A percentile compares a stretch with the other conserved stretches of the same genome.
Evolutionary conservation across 345 rosid genomes (phyloP).

Genomic region (Euphorbia pulcherrima): DNA sequence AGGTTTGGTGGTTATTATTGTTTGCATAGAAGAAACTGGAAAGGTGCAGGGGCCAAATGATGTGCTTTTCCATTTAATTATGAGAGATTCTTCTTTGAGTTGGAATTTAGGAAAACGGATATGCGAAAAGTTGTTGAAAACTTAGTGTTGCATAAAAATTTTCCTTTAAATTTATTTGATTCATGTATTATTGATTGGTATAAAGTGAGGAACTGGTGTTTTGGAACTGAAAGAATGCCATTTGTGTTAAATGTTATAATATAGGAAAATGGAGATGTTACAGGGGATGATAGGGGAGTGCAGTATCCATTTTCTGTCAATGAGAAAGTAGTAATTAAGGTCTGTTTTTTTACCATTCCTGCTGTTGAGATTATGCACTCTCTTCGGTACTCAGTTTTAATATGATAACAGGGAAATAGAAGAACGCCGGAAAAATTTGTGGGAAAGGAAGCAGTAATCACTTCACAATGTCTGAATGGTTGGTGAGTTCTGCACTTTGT

Average conservation of each 20-base stretch:
- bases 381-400: conserved; percentile 9
- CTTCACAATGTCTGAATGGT: conserved; percentile 98
- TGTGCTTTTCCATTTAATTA: background rate
- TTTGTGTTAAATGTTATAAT: conserved; percentile 14
- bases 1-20: background rate
- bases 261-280: conserved; percentile 75
- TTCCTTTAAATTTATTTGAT: background rate
- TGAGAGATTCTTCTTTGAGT: background rate
- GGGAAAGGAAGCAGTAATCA: conserved; percentile 93
- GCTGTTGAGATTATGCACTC: background rate
- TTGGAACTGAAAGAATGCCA: background rate
- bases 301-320: conserved; percentile 89
- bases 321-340: conserved; percentile 95
- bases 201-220: background rate
- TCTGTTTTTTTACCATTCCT: conserved; percentile 17
- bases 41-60: background rate
- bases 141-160: background rate
- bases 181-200: background rate
- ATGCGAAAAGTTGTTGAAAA: background rate
- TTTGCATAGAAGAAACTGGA: background rate
- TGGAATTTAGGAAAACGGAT: background rate
- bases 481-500: conserved; percentile 48
- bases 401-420: conserved; percentile 66
- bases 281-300: conserved; percentile 63
- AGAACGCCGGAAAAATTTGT: conserved; percentile 95